These are phyloP conservation scores for Globisporangium radiosum DNA, from an alignment of 352 stramenopile genomes.

Conservation along the genomic window DNA sequence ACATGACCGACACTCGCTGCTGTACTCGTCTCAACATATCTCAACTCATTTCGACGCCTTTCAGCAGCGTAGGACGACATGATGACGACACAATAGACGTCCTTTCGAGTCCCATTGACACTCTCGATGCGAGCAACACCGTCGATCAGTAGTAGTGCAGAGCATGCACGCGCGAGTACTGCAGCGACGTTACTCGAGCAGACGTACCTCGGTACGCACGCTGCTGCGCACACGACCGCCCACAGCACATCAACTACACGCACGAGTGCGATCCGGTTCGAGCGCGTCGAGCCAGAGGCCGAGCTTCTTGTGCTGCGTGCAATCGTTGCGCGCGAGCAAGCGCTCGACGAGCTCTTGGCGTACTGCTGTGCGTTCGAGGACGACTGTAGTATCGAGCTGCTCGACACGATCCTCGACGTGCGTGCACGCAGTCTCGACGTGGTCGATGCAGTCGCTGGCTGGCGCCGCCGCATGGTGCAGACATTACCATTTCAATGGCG, in stretches of 20 bases:
- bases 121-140: too few relatives aligned
- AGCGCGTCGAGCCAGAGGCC: constrained; percentile 47
- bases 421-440: constrained; percentile 39
- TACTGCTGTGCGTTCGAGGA: constrained; percentile 46
- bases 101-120: too few relatives aligned
- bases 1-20: too few relatives aligned
- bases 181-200: background rate
- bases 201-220: background rate
- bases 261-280: constrained; percentile 41
- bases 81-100: too few relatives aligned
- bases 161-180: background rate
- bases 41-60: too few relatives aligned
- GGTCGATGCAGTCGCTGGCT: constrained; percentile 51
- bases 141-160: too few relatives aligned
- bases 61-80: too few relatives aligned
- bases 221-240: background rate
- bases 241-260: background rate
- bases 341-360: constrained; percentile 41
- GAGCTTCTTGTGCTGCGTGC: constrained; percentile 56
- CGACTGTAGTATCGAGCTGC: constrained; percentile 30
- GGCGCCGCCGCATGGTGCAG: constrained; percentile 56
- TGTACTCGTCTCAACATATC: too few relatives aligned
- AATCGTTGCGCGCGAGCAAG: constrained; percentile 57
- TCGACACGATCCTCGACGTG: constrained; percentile 43
- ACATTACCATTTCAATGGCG: constrained; percentile 53